Evolutionary conservation across 805 yeast genomes (phyloP).

Genomic region (Candida schatavii): DNA sequence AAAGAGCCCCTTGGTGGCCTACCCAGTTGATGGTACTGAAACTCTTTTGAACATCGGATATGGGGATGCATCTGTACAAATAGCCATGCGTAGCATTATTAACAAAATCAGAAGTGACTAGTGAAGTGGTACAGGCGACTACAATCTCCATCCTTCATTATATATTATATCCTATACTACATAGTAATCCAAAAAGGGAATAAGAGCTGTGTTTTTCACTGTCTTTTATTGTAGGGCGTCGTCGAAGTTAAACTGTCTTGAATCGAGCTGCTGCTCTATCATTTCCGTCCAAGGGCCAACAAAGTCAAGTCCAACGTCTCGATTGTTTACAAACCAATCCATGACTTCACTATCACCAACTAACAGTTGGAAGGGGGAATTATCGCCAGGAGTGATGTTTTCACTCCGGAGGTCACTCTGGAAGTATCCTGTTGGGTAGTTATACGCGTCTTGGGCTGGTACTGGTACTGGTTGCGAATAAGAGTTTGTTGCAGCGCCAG

Average conservation of each 20-base stretch:
- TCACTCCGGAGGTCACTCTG: neutral
- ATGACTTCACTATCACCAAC: constrained; percentile 41
- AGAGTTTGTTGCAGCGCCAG: no score
- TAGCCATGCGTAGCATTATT: neutral
- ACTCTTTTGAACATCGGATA: neutral
- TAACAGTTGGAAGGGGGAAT: constrained; percentile 18
- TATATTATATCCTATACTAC: no score
- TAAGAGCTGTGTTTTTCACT: neutral
- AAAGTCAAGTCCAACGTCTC: constrained; percentile 40
- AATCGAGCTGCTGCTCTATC: constrained; percentile 61
- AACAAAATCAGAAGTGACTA: neutral
- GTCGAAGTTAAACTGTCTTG: constrained; percentile 30
- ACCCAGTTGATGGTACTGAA: neutral
- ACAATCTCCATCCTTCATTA: no score
- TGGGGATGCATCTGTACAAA: neutral
- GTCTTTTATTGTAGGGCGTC: constrained; percentile 11
- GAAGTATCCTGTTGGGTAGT: neutral
- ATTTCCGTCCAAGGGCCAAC: constrained; percentile 80
- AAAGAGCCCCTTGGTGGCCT: constrained; percentile 1
- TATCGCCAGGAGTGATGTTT: constrained; percentile 1
- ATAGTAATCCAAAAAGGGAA: no score
- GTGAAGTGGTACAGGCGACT: no score
- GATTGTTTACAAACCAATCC: constrained; percentile 42
- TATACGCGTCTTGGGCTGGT: no score
- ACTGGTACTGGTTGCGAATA: no score